Conservation (phyloP, 345 rosid species). For the Eucalyptus regnans region DNA sequence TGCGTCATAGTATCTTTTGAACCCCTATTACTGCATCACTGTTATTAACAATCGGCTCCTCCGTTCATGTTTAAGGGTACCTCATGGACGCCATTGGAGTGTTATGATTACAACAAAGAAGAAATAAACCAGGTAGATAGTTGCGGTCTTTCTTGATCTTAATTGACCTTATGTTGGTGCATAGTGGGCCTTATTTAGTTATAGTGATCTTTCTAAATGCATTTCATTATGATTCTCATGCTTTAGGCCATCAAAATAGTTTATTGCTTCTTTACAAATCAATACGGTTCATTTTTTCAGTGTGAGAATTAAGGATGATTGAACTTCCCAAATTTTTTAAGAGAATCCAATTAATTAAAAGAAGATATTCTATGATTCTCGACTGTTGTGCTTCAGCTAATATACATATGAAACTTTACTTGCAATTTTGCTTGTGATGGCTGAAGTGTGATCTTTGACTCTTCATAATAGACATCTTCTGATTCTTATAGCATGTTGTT, state of each 20-base stretch:
- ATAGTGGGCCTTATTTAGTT: neutral
- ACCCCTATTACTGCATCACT: neutral
- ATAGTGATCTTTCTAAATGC: neutral
- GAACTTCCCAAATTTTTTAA: rapidly evolving
- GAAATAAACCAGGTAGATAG: constrained; percentile 74
- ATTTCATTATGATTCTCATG: neutral
- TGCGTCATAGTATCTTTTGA: neutral
- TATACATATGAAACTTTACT: neutral
- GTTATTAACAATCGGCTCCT: neutral
- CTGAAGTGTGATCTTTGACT: neutral
- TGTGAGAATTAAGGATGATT: neutral
- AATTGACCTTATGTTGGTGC: neutral
- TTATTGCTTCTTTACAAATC: neutral
- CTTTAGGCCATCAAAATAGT: neutral
- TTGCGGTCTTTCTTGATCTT: neutral
- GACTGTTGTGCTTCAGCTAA: neutral
- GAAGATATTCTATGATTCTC: neutral
- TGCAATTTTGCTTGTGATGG: neutral
- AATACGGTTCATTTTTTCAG: neutral
- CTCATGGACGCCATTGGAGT: constrained; percentile 52
- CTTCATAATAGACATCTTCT: neutral
- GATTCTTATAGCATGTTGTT: neutral
- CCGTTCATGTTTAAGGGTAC: constrained; percentile 10
- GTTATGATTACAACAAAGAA: constrained; percentile 65
- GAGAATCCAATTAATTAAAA: neutral